Evolutionary conservation across 768 basidiomycete species (phyloP).

Genomic region (Pleurotus cornucopiae): DNA sequence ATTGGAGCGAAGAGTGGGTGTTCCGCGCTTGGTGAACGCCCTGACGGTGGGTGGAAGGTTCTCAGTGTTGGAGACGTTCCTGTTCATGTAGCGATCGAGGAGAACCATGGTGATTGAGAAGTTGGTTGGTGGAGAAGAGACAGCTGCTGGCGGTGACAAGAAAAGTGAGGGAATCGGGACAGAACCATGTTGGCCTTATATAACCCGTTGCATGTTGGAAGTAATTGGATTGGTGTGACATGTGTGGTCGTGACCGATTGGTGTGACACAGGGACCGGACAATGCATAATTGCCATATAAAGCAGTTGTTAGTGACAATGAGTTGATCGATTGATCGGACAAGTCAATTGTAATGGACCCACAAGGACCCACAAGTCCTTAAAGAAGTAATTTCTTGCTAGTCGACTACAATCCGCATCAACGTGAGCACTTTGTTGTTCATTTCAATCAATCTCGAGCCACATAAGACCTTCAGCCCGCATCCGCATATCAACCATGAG

Average conservation of each 20-base stretch:
- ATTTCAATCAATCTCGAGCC: too few relatives aligned
- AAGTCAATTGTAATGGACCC: too few relatives aligned
- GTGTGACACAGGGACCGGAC: background rate
- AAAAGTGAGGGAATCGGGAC: background rate
- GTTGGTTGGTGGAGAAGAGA: background rate
- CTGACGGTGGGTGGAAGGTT: constrained; percentile 27
- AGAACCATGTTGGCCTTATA: background rate
- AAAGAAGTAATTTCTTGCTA: background rate
- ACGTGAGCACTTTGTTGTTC: too few relatives aligned
- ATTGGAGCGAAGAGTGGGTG: constrained; percentile 18
- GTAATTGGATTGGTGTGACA: background rate
- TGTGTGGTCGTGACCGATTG: background rate
- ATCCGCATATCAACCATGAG: too few relatives aligned
- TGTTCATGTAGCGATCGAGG: constrained; percentile 16
- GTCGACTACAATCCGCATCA: too few relatives aligned
- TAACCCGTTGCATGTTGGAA: background rate
- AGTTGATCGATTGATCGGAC: background rate
- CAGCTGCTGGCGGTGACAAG: background rate
- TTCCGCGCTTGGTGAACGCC: constrained; percentile 16
- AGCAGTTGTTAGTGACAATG: background rate
- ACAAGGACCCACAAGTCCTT: background rate
- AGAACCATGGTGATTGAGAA: constrained; percentile 21
- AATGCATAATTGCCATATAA: background rate
- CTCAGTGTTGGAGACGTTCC: constrained; percentile 23
- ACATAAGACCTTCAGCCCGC: too few relatives aligned